Base-by-base conservation (phyloP, 108 stramenopile genomes). In the Pinguiococcus pyrenoidosus region DNA sequence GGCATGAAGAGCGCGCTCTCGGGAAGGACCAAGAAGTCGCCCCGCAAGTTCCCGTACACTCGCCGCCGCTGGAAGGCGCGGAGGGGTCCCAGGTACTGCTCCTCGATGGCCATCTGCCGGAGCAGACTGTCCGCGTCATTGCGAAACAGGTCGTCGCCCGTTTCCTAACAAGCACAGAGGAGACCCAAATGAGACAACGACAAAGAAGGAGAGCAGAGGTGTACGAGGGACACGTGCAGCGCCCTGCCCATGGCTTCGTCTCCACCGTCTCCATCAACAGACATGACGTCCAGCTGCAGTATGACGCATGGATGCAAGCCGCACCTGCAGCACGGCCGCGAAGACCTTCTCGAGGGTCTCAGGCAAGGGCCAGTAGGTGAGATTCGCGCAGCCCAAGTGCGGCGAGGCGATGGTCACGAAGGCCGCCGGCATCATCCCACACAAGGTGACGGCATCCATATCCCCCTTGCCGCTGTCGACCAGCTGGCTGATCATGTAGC, bases 11-110 rank as follows among this genome's bases (percentile, higher is more conserved):
- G 57, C 18, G 63, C 67, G 7, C 64, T 68, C 3, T 42, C 63
- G 30, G 46, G 46, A 20, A 64, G 67, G 13, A 69, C 68, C 53
- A 69, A 27, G 28, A 58, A 37, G 44, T 69, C 68, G 6, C 51
- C 46, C 16, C 58, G 32, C 24, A 59, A 17, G 49, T 69, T 69
- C 14, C 58, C 68, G 50, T 69, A 69, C 5, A 53, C 64, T 9
- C 68, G n/a, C 9, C 68, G 57, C 13, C 44, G 20, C 4, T 39
- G 29, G 24, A 69, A 69, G 14, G 68, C 64, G 30, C 29, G 30
- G n/a, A 69, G 49, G n/a, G 68, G 64, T 6, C 8, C 28, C 49
- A 69, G 28, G 51, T 44, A 69, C 21, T 40, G 37, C 5, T 48
- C 35, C 21, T 27, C 14, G 7, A 59, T 56, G 18, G 68, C 68